A percentile compares a stretch with the other conserved stretches of the same genome.
phyloP scores from a whole-genome alignment of 2,329 filamentous ascomycete genomes.

The Macrophomina phaseolina region DNA sequence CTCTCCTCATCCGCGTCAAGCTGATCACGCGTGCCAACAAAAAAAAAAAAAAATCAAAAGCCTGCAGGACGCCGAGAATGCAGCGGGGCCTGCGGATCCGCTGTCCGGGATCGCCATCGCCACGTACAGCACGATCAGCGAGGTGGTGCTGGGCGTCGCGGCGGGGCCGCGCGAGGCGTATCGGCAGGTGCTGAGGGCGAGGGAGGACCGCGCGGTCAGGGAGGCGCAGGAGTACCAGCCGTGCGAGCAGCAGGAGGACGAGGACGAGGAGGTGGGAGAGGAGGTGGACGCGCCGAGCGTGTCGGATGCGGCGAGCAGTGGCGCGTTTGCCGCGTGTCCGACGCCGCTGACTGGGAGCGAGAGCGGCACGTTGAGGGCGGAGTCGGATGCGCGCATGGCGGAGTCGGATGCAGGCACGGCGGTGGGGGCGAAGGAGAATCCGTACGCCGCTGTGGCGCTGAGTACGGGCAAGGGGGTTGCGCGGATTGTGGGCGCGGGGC shows the following conservation, averaged over 20 bases:
- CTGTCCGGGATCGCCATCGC: conserved; percentile 12
- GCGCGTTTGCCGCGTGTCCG: too few relatives aligned
- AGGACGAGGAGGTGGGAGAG: neutral
- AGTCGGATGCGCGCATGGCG: neutral
- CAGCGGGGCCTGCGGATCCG: neutral
- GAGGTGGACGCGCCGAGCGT: neutral
- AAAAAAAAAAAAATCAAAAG: too few relatives aligned
- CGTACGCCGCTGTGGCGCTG: conserved; percentile 3
- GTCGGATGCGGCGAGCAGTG: neutral
- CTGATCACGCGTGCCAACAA: too few relatives aligned
- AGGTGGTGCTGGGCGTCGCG: neutral
- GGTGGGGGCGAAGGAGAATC: neutral
- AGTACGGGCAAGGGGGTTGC: conserved; percentile 5
- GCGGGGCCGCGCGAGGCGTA: neutral
- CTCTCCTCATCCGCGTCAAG: too few relatives aligned
- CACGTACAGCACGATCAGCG: conserved; percentile 11
- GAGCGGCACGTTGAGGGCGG: neutral
- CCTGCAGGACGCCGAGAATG: neutral
- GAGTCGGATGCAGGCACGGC: neutral
- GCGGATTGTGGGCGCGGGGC: conserved; percentile 3
- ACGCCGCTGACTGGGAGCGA: neutral
- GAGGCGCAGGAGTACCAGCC: neutral
- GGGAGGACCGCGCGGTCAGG: neutral
- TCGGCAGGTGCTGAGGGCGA: neutral
- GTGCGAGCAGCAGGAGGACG: too few relatives aligned